Base-by-base conservation (phyloP, 2,329 filamentous ascomycete genomes). In the Arthrobotrys conoides region DNA sequence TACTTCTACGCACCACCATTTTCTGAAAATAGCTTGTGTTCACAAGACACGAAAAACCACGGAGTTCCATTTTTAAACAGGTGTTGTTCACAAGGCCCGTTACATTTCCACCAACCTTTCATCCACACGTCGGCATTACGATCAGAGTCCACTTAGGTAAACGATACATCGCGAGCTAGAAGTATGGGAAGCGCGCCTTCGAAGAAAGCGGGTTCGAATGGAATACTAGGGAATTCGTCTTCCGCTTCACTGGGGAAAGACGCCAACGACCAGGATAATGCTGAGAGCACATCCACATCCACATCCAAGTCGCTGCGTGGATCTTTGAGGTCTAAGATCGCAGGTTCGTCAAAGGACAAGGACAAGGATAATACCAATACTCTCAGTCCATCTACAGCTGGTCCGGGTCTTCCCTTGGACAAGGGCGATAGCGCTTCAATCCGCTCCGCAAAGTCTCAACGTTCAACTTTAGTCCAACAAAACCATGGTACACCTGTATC, bases 111-210 rank as follows among this genome's bases (percentile, higher is more conserved):
- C 49, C 48, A 65, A 33, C 36, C 36, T 67, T 51, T 41, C 44
- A 46, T 44, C 55, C 64, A 51, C 48, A 68, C 72, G 22, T 68
- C 55, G 3, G 14, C 36, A 41, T 61, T 20, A 61, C 57, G 36
- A 44, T 46, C 44, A 61, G 57, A 44, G 22, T 44, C 57, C n/a
- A 44, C 36, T 44, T 61, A 61, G 57, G 33, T 61, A 61, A 22
- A 61, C 57, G 57, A 18, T 69, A 41, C 44, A 51, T 65, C 46
- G 46, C 61, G 49, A 53, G 24, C 41, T 63, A 51, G 68, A 73
- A 82, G 53, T 55, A 82, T 82, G 81, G 81, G 81, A 69, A 81
- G 82, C 75, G 72, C 76, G 79, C 78, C 81, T 67, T 82, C 81
- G 71, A 82, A 82, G 80, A 80, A 79, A 67, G 66, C 78, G 36